phyloP scores from a whole-genome alignment of 1,284 basidiomycete genomes.

The Earliella scabrosa region DNA sequence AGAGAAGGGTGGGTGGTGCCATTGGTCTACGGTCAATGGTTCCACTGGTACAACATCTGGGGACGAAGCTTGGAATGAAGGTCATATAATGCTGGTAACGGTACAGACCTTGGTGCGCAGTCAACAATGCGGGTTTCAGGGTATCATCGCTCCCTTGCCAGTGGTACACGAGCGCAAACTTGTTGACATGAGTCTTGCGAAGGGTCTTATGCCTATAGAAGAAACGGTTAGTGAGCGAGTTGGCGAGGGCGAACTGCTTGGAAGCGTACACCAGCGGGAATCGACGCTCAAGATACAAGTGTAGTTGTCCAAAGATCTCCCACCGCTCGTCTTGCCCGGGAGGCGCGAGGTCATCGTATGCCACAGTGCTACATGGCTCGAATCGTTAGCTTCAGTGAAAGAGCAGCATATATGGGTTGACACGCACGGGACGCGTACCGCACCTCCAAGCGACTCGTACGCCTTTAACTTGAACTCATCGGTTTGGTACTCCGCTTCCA shows the following conservation, averaged over 20 bases:
- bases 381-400: background rate
- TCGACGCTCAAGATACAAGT: constrained; percentile 42
- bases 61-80: background rate
- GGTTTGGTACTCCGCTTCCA: constrained; percentile 40
- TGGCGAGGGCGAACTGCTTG: constrained; percentile 5
- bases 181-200: constrained; percentile 58
- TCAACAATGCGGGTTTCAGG: constrained; percentile 68
- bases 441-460: constrained; percentile 46
- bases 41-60: constrained; percentile 63
- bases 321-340: constrained; percentile 49
- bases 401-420: background rate
- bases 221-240: background rate
- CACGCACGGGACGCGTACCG: constrained; percentile 48
- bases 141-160: constrained; percentile 59
- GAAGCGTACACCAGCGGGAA: constrained; percentile 46
- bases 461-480: constrained; percentile 43
- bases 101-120: constrained; percentile 63
- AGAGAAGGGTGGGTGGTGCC: constrained; percentile 46
- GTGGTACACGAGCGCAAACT: constrained; percentile 67
- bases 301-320: constrained; percentile 46
- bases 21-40: constrained; percentile 50
- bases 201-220: constrained; percentile 53
- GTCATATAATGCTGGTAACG: background rate
- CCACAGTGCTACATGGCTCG: constrained; percentile 28
- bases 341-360: constrained; percentile 33